Evolutionary conservation across 129 eudicot species (phyloP).

Genomic region (Deinandra increscens): DNA sequence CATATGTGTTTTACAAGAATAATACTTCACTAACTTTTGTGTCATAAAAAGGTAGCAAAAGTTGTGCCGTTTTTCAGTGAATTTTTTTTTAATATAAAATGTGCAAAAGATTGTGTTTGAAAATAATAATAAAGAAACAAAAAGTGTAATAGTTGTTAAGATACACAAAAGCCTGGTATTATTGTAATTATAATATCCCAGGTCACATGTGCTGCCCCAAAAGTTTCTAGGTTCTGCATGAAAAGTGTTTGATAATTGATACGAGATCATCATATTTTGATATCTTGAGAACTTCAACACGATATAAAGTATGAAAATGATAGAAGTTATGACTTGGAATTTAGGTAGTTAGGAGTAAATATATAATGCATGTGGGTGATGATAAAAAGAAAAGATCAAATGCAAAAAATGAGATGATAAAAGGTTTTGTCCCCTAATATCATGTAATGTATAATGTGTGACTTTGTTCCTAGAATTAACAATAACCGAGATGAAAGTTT

Average conservation of each 20-base stretch:
- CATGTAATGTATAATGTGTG: too few relatives aligned
- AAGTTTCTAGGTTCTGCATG: neutral
- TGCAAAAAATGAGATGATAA: too few relatives aligned
- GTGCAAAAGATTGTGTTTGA: neutral
- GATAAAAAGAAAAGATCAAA: too few relatives aligned
- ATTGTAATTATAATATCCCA: neutral
- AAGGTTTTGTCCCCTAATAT: too few relatives aligned
- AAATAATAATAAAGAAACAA: neutral
- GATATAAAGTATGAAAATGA: too few relatives aligned
- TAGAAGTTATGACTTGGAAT: too few relatives aligned
- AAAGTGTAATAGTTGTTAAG: neutral
- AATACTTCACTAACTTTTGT: neutral
- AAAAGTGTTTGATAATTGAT: neutral
- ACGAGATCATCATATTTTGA: neutral
- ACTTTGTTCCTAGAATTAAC: too few relatives aligned
- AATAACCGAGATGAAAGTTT: too few relatives aligned
- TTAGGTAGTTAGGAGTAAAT: too few relatives aligned
- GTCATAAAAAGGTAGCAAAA: slow-evolving; percentile 7
- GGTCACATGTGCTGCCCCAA: neutral
- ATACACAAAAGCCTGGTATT: neutral
- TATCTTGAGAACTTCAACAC: too few relatives aligned
- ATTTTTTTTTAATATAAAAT: neutral
- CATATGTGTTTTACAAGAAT: neutral
- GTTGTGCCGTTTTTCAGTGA: slow-evolving; percentile 5
- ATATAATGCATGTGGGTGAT: too few relatives aligned